A percentile compares a stretch with the other conserved stretches of the same genome.
phyloP scores from a whole-genome alignment of 306 rosid species.

The Carpinus fangiana region DNA sequence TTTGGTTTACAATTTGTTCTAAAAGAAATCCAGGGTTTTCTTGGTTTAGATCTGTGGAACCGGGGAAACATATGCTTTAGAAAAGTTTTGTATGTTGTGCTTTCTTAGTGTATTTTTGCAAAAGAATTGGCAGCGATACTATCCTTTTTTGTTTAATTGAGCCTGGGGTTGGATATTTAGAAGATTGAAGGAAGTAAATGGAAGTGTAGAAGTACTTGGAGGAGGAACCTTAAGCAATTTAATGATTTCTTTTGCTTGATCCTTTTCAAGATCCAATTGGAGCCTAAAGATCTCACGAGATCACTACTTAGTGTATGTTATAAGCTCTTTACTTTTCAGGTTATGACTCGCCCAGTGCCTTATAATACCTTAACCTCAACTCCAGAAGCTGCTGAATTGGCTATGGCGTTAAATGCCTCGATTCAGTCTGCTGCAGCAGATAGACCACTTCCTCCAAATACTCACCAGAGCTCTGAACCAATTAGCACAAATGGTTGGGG shows the following conservation, averaged over 20 bases:
- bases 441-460: slow-evolving; percentile 5
- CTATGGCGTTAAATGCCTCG: neutral
- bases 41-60: neutral
- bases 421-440: slow-evolving; percentile 3
- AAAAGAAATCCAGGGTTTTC: neutral
- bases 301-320: neutral
- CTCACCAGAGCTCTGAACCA: slow-evolving; percentile 16
- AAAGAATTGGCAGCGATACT: neutral
- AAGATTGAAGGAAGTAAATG: neutral
- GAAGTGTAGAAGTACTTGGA: neutral
- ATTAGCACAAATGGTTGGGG: slow-evolving; percentile 27
- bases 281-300: neutral
- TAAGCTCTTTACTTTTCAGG: slow-evolving; percentile 17
- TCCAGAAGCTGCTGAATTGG: slow-evolving; percentile 16
- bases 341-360: neutral
- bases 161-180: neutral
- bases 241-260: neutral
- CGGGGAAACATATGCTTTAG: neutral
- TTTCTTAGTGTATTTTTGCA: neutral
- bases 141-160: neutral
- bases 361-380: slow-evolving; percentile 10
- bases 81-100: neutral
- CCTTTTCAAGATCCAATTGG: neutral
- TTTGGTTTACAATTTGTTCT: neutral
- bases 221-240: neutral